Percentiles rank a stretch among this genome's conserved stretches.
Evolutionary conservation across 176 grass and related monocot genomes (phyloP).

Genomic region (Triticum urartu): DNA sequence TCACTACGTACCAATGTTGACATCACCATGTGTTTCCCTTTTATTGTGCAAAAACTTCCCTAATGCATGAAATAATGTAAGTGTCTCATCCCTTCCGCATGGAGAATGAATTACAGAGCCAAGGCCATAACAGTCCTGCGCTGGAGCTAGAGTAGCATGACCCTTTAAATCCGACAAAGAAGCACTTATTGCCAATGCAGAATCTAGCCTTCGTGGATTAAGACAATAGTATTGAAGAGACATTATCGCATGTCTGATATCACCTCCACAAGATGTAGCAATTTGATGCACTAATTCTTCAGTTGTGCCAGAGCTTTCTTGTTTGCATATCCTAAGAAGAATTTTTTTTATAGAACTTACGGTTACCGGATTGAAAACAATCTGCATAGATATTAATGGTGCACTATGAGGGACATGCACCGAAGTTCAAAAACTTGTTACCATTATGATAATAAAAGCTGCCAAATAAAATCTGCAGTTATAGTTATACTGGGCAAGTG

Average conservation of each 20-base stretch:
- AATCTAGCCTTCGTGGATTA: slow-evolving; percentile 39
- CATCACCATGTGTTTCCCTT: slow-evolving; percentile 48
- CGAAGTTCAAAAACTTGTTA: not conserved
- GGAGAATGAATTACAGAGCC: slow-evolving; percentile 39
- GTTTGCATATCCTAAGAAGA: slow-evolving; percentile 77
- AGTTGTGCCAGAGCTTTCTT: slow-evolving; percentile 59
- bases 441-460: not conserved
- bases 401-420: slow-evolving; percentile 8
- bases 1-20: slow-evolving; percentile 43
- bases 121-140: slow-evolving; percentile 18
- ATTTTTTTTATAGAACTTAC: slow-evolving; percentile 85
- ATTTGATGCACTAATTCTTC: slow-evolving; percentile 78
- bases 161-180: slow-evolving; percentile 24
- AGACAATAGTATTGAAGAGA: slow-evolving; percentile 90
- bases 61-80: slow-evolving; percentile 86
- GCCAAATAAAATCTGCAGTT: not conserved
- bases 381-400: slow-evolving; percentile 47
- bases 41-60: slow-evolving; percentile 99
- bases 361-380: slow-evolving; percentile 82
- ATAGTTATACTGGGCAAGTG: slow-evolving; percentile 31
- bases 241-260: slow-evolving; percentile 95
- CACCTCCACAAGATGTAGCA: slow-evolving; percentile 75
- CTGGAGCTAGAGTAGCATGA: slow-evolving; percentile 23
- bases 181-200: slow-evolving; percentile 31
- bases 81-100: slow-evolving; percentile 90